phyloP scores from a whole-genome alignment of 2,329 filamentous ascomycete genomes.

The Penicillium corylophilum region DNA sequence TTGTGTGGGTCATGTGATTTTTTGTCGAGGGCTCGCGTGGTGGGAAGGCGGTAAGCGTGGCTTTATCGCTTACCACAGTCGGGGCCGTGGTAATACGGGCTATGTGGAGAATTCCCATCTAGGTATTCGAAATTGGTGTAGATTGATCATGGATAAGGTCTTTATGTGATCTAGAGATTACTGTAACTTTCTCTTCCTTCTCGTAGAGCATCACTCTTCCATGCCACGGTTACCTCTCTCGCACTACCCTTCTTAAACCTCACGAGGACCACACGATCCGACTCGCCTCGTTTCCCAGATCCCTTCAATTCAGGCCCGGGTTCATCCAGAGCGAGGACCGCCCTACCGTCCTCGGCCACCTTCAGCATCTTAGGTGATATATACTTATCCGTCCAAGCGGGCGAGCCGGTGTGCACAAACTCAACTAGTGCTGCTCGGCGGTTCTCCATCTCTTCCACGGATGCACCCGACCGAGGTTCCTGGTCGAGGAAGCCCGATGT shows the following conservation, averaged over 20 bases:
- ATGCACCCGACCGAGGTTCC: conserved; percentile 24
- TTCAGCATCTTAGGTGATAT: conserved; percentile 47
- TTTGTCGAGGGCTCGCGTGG: conserved; percentile 40
- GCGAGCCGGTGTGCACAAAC: conserved; percentile 49
- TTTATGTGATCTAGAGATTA: conserved; percentile 28
- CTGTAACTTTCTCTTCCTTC: conserved; percentile 30
- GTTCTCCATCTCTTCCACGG: conserved; percentile 29
- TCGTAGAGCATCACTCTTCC: conserved; percentile 49
- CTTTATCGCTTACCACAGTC: neutral
- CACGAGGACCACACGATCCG: conserved; percentile 57
- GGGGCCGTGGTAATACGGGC: conserved; percentile 20
- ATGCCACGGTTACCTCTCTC: conserved; percentile 54
- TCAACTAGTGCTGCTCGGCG: conserved; percentile 48
- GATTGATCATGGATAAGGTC: neutral
- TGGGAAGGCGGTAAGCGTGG: conserved; percentile 14
- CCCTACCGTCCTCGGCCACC: conserved; percentile 46
- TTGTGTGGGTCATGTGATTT: conserved; percentile 45
- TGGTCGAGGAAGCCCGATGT: conserved; percentile 51
- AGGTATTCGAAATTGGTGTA: neutral
- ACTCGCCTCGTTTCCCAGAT: conserved; percentile 50
- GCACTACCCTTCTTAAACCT: conserved; percentile 58
- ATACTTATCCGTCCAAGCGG: conserved; percentile 49
- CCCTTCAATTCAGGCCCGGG: conserved; percentile 57
- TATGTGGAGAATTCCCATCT: neutral
- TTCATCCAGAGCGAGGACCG: conserved; percentile 54